These are phyloP conservation scores for Populus simonii DNA, from an alignment of 345 rosid genomes.

Conservation along the genomic window DNA sequence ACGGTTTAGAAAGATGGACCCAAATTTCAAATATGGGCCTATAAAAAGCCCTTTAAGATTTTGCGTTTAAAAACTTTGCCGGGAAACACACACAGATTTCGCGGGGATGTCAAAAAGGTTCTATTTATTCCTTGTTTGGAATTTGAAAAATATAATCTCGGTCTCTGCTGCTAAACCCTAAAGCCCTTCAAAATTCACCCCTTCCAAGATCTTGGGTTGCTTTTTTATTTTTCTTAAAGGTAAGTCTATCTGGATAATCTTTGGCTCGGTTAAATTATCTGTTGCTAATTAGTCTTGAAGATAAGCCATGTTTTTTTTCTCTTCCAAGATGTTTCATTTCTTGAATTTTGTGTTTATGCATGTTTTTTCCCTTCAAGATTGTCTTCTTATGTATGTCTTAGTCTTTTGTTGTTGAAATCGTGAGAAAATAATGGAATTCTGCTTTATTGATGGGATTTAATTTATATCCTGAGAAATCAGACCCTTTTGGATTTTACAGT, in stretches of 20 bases:
- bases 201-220: not conserved
- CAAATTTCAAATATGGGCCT: not conserved
- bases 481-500: not conserved
- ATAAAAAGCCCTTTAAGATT: not conserved
- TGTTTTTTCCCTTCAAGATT: not conserved
- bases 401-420: not conserved
- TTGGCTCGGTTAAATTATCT: not conserved
- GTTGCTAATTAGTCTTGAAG: not conserved
- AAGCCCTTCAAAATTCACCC: not conserved
- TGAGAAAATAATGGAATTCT: not conserved
- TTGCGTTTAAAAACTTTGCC: not conserved
- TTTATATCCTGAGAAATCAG: not conserved
- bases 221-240: not conserved
- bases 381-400: not conserved
- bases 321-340: not conserved
- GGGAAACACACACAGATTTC: not conserved
- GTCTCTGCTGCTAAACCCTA: not conserved
- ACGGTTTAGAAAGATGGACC: not conserved
- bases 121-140: not conserved
- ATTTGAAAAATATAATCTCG: not conserved
- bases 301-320: too few species aligned
- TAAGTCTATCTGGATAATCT: not conserved
- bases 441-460: not conserved
- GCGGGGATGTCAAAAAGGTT: not conserved
- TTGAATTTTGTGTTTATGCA: not conserved